phyloP scores from a whole-genome alignment of 345 rosid species.

The Punica granatum region DNA sequence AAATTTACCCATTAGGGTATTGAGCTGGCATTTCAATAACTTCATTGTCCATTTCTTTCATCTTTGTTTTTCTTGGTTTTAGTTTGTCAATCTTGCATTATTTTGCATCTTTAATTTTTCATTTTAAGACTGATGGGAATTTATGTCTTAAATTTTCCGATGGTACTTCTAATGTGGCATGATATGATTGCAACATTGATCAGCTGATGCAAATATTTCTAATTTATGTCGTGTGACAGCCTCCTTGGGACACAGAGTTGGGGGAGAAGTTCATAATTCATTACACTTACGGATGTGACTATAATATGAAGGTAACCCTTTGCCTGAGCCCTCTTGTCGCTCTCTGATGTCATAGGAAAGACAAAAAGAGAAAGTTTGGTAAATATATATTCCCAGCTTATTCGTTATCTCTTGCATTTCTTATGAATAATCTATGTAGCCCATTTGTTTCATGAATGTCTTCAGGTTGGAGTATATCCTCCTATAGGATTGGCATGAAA shows the following conservation, averaged over 20 bases:
- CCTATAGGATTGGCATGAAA: background rate
- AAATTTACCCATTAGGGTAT: too few species aligned
- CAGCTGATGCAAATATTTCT: slow-evolving; percentile 1
- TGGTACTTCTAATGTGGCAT: background rate
- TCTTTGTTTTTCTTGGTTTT: too few species aligned
- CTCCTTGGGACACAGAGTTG: slow-evolving; percentile 95
- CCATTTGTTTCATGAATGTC: background rate
- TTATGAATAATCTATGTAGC: background rate
- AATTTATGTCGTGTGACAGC: slow-evolving; percentile 45
- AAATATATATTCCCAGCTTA: background rate
- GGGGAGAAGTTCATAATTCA: slow-evolving; percentile 86
- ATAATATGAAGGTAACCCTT: slow-evolving; percentile 60
- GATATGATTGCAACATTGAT: background rate
- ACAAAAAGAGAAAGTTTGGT: background rate
- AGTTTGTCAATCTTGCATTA: too few species aligned
- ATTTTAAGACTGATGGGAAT: too few species aligned
- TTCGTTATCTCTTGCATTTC: background rate
- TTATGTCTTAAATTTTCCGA: background rate
- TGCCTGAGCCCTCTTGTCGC: background rate
- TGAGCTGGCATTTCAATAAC: too few species aligned
- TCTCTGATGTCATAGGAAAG: background rate
- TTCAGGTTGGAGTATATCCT: background rate
- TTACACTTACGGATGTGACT: slow-evolving; percentile 96
- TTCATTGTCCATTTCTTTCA: too few species aligned
- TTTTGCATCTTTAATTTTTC: too few species aligned